Percentiles rank a stretch among this genome's conserved stretches.
These are phyloP conservation scores for Macrophomina tecta DNA, from an alignment of 2,329 filamentous ascomycete species.

Conservation along the genomic window DNA sequence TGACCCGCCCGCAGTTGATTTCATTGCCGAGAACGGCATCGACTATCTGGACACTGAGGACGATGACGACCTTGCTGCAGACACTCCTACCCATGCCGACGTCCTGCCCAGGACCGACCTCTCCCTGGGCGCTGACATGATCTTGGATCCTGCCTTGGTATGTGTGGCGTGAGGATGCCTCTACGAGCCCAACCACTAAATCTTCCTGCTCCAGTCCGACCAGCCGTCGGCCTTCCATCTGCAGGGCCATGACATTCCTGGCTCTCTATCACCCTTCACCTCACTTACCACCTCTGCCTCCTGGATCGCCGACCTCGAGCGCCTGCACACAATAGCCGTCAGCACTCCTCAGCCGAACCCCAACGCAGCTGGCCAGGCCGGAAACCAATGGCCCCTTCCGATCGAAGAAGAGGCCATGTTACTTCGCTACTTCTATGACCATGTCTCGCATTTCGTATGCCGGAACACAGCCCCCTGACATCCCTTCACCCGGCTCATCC, in stretches of 20 bases:
- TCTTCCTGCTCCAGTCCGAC: background rate
- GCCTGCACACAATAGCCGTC: slow-evolving; percentile 6
- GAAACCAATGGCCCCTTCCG: slow-evolving; percentile 43
- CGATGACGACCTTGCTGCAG: background rate
- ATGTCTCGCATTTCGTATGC: slow-evolving; percentile 44
- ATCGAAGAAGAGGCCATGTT: slow-evolving; percentile 46
- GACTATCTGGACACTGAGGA: background rate
- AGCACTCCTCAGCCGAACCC: background rate
- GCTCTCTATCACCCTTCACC: background rate
- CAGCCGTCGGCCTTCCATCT: background rate
- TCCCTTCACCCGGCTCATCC: slow-evolving; percentile 14
- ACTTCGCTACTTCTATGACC: slow-evolving; percentile 44
- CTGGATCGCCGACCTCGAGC: slow-evolving; percentile 2
- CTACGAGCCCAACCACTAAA: background rate
- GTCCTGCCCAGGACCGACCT: background rate
- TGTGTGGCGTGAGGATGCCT: background rate
- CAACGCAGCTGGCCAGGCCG: background rate
- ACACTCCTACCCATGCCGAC: background rate
- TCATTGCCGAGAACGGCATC: slow-evolving; percentile 1
- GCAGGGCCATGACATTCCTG: background rate
- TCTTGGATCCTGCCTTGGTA: slow-evolving; percentile 5
- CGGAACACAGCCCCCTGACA: background rate
- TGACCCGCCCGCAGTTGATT: background rate
- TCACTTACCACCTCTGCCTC: background rate
- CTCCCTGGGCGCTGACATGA: background rate